A percentile compares a stretch with the other conserved stretches of the same genome.
Evolutionary conservation across 768 basidiomycete species (phyloP).

Genomic region (Boletellus ananiceps): DNA sequence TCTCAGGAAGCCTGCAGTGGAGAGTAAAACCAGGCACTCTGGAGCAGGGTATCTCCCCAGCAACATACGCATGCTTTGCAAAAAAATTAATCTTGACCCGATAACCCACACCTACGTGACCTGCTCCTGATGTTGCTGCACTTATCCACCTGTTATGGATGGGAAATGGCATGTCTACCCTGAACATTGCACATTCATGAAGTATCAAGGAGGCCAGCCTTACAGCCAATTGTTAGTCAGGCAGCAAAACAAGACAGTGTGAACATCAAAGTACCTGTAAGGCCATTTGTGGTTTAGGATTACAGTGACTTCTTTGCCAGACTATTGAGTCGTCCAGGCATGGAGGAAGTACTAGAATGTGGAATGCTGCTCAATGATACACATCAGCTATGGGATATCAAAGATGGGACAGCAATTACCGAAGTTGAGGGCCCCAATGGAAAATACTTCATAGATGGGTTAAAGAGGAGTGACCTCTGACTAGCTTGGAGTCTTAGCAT

Average conservation of each 20-base stretch:
- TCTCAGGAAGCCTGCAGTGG: background rate
- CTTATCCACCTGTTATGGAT: background rate
- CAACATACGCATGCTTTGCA: background rate
- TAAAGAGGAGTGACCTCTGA: too few relatives aligned
- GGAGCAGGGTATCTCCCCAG: background rate
- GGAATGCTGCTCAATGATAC: background rate
- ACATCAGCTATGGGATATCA: too few relatives aligned
- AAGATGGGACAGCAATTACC: too few relatives aligned
- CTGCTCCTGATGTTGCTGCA: background rate
- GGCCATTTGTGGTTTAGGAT: background rate
- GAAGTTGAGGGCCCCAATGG: too few relatives aligned
- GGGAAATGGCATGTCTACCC: background rate
- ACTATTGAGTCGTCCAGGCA: background rate
- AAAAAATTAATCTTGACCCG: background rate
- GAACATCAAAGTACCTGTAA: background rate
- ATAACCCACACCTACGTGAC: background rate
- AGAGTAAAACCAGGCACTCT: too few relatives aligned
- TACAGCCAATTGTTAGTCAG: background rate
- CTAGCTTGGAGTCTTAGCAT: too few relatives aligned
- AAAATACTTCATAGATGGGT: too few relatives aligned
- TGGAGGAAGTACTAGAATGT: background rate
- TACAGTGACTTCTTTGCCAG: background rate
- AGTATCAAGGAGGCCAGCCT: background rate
- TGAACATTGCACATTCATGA: background rate
- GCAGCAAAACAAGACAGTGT: background rate